These are phyloP conservation scores for Scedosporium apiospermum DNA, from an alignment of 2,329 filamentous ascomycete genomes.

Conservation along the genomic window DNA sequence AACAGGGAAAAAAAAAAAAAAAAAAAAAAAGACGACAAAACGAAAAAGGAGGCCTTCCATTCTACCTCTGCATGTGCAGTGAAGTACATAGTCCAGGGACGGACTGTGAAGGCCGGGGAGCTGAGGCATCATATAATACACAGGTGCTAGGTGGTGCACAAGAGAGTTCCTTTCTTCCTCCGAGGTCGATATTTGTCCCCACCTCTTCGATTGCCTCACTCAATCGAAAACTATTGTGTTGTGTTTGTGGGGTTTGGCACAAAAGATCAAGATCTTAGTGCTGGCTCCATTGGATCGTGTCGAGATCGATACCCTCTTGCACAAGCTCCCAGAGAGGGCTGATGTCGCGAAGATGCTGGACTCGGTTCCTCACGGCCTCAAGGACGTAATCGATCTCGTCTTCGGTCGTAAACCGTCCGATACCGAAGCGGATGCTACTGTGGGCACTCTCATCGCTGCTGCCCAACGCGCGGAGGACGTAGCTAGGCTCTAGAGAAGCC, in stretches of 20 bases:
- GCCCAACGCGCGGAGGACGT: constrained; percentile 86
- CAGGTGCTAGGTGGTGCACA: not conserved
- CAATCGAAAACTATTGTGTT: not conserved
- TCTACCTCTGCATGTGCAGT: not conserved
- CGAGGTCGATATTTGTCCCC: not conserved
- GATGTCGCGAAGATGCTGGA: constrained; percentile 86
- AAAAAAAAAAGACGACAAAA: not conserved
- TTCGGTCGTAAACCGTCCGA: constrained; percentile 93
- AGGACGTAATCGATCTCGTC: constrained; percentile 94
- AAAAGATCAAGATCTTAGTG: constrained; percentile 46
- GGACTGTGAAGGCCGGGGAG: not conserved
- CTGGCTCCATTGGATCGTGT: constrained; percentile 97
- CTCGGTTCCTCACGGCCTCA: constrained; percentile 83
- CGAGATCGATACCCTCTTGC: constrained; percentile 89
- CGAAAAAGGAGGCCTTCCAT: not conserved
- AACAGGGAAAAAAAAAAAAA: not conserved
- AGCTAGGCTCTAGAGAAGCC: constrained; percentile 90
- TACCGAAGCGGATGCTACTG: constrained; percentile 95
- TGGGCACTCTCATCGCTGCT: constrained; percentile 97
- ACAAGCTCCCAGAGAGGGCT: constrained; percentile 97
- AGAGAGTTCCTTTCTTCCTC: not conserved
- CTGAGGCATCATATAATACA: constrained; percentile 3
- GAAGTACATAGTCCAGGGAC: not conserved
- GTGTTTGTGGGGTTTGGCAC: not conserved
- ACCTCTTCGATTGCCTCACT: not conserved